Conservation (phyloP, 164 flowering plant genomes). For the Pachysandra terminalis region DNA sequence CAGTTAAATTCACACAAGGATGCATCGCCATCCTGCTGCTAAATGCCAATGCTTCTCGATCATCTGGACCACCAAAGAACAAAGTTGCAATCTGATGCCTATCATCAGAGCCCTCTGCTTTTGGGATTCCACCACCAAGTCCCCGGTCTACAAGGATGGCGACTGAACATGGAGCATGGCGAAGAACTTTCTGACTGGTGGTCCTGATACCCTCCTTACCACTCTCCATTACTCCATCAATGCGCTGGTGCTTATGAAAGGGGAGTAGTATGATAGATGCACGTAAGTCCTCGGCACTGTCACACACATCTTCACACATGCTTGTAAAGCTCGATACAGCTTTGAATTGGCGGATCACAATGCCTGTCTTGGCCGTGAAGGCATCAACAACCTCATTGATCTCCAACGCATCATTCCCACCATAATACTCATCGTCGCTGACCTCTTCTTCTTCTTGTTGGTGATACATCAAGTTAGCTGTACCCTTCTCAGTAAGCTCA, state of each 20-base stretch:
- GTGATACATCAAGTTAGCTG: conserved; percentile 34
- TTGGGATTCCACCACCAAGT: conserved; percentile 18
- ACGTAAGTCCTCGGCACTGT: conserved; percentile 44
- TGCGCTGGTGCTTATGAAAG: conserved; percentile 74
- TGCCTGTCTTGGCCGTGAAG: conserved; percentile 35
- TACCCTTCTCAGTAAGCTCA: conserved; percentile 44
- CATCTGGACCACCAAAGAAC: conserved; percentile 77
- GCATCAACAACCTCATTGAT: conserved; percentile 51
- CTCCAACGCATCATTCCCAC: conserved; percentile 57
- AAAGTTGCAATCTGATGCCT: conserved; percentile 42
- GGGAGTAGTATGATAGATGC: conserved; percentile 55
- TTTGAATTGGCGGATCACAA: conserved; percentile 36
- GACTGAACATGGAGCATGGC: conserved; percentile 58
- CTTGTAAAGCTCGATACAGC: conserved; percentile 34
- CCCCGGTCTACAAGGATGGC: conserved; percentile 63
- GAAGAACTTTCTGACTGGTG: conserved; percentile 58
- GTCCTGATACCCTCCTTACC: conserved; percentile 48
- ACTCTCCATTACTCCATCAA: conserved; percentile 67
- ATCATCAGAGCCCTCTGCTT: conserved; percentile 20
- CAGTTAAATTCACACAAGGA: conserved; percentile 41
- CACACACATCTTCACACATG: conserved; percentile 63
- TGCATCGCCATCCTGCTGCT: conserved; percentile 34
- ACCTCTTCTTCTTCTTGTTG: conserved; percentile 43
- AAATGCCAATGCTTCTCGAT: conserved; percentile 63
- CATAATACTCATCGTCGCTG: conserved; percentile 55